These are phyloP conservation scores for Pseudodiploospora longispora DNA, from an alignment of 2,329 filamentous ascomycete genomes.

Conservation along the genomic window DNA sequence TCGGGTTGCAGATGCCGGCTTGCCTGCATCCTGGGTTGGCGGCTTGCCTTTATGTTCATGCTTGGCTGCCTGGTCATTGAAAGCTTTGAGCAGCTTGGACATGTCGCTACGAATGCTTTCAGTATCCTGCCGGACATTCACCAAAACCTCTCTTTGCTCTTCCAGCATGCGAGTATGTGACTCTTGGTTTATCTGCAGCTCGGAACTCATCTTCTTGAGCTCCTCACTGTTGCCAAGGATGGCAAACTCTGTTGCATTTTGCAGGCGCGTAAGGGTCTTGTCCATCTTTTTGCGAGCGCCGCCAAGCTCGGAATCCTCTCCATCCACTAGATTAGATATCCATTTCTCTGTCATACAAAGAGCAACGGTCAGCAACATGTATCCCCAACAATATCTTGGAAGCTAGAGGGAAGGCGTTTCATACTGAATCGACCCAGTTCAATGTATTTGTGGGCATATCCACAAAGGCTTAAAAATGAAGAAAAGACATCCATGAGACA, in stretches of 20 bases:
- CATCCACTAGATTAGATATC: conserved; percentile 20
- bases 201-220: conserved; percentile 16
- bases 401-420: neutral
- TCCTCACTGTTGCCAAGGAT: conserved; percentile 26
- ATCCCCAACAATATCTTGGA: neutral
- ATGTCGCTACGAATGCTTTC: conserved; percentile 20
- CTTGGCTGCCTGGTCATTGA: conserved; percentile 13
- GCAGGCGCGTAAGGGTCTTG: conserved; percentile 17
- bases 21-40: conserved; percentile 13
- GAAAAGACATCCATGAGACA: conserved; percentile 30
- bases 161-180: conserved; percentile 18
- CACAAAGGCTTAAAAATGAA: conserved; percentile 24
- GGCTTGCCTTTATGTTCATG: conserved; percentile 11
- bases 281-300: conserved; percentile 22
- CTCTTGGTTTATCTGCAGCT: conserved; percentile 19
- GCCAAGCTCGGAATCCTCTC: conserved; percentile 22
- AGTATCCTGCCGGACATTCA: conserved; percentile 17
- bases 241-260: conserved; percentile 24
- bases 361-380: too few relatives aligned
- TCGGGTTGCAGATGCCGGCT: conserved; percentile 13
- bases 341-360: conserved; percentile 16
- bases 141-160: conserved; percentile 17
- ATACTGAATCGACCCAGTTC: conserved; percentile 24
- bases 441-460: conserved; percentile 26
- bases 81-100: conserved; percentile 17